Percentiles rank a stretch among this genome's conserved stretches.
phyloP scores from a whole-genome alignment of 148 eudicot species.

The Cornus controversa region DNA sequence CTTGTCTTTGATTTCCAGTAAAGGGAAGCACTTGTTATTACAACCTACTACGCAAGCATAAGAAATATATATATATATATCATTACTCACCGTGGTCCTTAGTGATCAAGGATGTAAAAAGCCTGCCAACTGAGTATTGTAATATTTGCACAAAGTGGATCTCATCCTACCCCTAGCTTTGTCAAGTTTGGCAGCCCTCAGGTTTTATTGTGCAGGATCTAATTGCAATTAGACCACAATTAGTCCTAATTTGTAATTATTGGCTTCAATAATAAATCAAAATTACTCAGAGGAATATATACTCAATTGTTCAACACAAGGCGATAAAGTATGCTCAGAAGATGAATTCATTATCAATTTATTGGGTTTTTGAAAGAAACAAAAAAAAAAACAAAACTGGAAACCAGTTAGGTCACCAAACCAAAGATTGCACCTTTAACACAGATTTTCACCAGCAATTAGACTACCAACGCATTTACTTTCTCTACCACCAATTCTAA shows the following conservation, averaged over 20 bases:
- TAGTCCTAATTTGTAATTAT: too few species aligned
- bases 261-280: too few species aligned
- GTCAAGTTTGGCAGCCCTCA: too few species aligned
- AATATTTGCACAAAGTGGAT: too few species aligned
- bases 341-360: constrained; percentile 13
- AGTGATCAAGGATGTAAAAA: too few species aligned
- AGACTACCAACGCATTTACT: constrained; percentile 35
- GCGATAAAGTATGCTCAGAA: not conserved
- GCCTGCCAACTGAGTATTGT: too few species aligned
- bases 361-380: constrained; percentile 20
- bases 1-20: too few species aligned
- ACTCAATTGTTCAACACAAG: not conserved
- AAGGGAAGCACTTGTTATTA: not conserved
- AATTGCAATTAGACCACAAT: too few species aligned
- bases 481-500: constrained; percentile 35
- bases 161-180: too few species aligned
- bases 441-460: constrained; percentile 27
- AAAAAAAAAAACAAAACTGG: constrained; percentile 1
- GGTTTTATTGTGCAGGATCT: too few species aligned
- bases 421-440: constrained; percentile 31
- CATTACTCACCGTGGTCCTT: too few species aligned
- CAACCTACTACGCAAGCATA: too few species aligned
- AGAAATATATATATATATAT: not conserved
- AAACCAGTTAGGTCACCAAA: constrained; percentile 49
- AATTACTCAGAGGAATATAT: not conserved